phyloP scores from a whole-genome alignment of 2,329 filamentous ascomycete genomes.

The Ophiostoma angusticollis region DNA sequence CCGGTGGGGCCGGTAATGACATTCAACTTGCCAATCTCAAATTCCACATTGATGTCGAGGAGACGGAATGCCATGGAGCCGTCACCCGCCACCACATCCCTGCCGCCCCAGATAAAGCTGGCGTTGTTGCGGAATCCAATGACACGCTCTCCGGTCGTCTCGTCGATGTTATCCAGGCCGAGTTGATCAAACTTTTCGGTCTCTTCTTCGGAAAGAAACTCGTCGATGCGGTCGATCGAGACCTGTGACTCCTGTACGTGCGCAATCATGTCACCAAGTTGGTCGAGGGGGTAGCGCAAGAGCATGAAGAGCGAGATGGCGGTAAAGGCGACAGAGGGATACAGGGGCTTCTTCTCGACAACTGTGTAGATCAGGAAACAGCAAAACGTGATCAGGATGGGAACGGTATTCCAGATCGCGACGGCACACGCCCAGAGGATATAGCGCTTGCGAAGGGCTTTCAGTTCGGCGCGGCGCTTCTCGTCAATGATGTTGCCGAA shows the following conservation, averaged over 20 bases:
- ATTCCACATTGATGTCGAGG: slow-evolving; percentile 70
- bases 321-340: slow-evolving; percentile 90
- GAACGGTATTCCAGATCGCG: slow-evolving; percentile 92
- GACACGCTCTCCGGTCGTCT: slow-evolving; percentile 54
- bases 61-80: slow-evolving; percentile 67
- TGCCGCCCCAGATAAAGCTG: slow-evolving; percentile 79
- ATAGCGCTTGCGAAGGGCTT: slow-evolving; percentile 67
- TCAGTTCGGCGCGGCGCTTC: slow-evolving; percentile 69
- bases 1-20: slow-evolving; percentile 88
- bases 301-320: slow-evolving; percentile 92
- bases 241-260: slow-evolving; percentile 97
- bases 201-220: slow-evolving; percentile 85
- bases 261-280: slow-evolving; percentile 95
- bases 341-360: slow-evolving; percentile 75
- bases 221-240: slow-evolving; percentile 89
- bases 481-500: slow-evolving; percentile 81
- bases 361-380: slow-evolving; percentile 90
- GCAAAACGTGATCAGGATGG: slow-evolving; percentile 88
- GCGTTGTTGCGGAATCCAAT: slow-evolving; percentile 71
- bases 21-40: slow-evolving; percentile 76
- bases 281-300: slow-evolving; percentile 82
- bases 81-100: slow-evolving; percentile 46
- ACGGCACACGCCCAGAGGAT: slow-evolving; percentile 85
- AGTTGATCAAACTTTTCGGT: slow-evolving; percentile 91
- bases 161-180: slow-evolving; percentile 53